Percentiles rank a stretch among this genome's conserved stretches.
These are phyloP conservation scores for Populus hybrid DNA, from an alignment of 441 rosid species.

Conservation along the genomic window DNA sequence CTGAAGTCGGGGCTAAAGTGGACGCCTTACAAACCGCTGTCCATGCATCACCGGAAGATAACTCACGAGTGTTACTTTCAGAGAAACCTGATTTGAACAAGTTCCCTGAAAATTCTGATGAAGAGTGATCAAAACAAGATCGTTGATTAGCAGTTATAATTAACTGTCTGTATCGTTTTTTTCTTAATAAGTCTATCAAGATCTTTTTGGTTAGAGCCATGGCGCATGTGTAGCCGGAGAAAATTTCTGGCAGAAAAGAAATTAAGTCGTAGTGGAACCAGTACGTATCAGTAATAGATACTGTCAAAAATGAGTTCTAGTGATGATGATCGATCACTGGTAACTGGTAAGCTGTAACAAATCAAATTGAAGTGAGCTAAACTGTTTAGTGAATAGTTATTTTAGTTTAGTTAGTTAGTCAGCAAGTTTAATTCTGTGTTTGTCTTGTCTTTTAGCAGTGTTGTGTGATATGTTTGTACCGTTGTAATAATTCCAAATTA, in stretches of 20 bases:
- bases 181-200: background rate
- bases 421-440: background rate
- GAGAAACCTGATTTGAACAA: constrained; percentile 75
- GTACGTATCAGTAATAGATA: background rate
- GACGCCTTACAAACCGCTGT: constrained; percentile 56
- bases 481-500: background rate
- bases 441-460: constrained; percentile 7
- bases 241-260: constrained; percentile 6
- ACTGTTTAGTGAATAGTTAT: background rate
- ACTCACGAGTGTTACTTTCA: constrained; percentile 6
- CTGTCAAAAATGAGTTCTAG: background rate
- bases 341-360: background rate
- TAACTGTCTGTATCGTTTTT: constrained; percentile 1
- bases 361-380: background rate
- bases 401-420: constrained; percentile 7
- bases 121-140: constrained; percentile 20
- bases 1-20: constrained; percentile 76
- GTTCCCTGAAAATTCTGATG: constrained; percentile 61
- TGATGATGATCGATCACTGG: background rate
- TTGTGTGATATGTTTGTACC: background rate
- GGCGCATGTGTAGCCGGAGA: constrained; percentile 1
- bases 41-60: constrained; percentile 24
- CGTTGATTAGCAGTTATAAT: background rate
- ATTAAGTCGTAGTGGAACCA: background rate
- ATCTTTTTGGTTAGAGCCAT: constrained; percentile 2